A percentile compares a stretch with the other conserved stretches of the same genome.
phyloP scores from a whole-genome alignment of 1,284 basidiomycete genomes.

The Ustilago cynodontis region DNA sequence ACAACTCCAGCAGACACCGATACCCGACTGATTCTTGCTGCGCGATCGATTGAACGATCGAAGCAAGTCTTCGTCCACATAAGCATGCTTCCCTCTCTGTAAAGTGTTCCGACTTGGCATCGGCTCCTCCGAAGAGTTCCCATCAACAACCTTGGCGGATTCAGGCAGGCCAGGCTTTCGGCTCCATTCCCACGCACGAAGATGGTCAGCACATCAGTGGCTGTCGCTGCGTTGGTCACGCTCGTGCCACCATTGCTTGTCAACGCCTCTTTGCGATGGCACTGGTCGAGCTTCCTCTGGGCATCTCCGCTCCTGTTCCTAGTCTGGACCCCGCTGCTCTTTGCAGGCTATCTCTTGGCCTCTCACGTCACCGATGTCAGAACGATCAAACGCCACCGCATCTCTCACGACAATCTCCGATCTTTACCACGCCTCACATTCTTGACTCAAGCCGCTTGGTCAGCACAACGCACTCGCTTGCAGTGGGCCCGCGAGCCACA shows the following conservation, averaged over 20 bases:
- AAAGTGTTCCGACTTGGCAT: neutral
- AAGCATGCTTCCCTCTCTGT: neutral
- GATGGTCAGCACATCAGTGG: constrained; percentile 16
- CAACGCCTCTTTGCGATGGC: constrained; percentile 22
- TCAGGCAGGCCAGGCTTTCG: no score
- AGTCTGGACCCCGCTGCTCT: constrained; percentile 20
- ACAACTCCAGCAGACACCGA: no score
- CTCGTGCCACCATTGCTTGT: constrained; percentile 36
- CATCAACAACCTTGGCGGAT: no score
- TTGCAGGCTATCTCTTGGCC: constrained; percentile 22
- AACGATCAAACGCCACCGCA: neutral
- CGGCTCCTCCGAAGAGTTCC: neutral
- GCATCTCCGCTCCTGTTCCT: constrained; percentile 33
- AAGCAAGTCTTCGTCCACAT: neutral
- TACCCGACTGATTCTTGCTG: neutral
- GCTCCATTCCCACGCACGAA: neutral
- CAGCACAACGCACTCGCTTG: constrained; percentile 44
- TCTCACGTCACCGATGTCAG: constrained; percentile 28
- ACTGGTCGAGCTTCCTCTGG: constrained; percentile 37
- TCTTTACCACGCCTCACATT: constrained; percentile 42
- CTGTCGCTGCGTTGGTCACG: constrained; percentile 13
- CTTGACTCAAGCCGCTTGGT: constrained; percentile 47
- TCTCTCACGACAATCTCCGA: constrained; percentile 16
- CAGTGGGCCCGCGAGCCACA: constrained; percentile 39
- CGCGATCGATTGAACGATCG: neutral